phyloP scores from a whole-genome alignment of 305 asterid genomes.

The Plantago lanceolata region DNA sequence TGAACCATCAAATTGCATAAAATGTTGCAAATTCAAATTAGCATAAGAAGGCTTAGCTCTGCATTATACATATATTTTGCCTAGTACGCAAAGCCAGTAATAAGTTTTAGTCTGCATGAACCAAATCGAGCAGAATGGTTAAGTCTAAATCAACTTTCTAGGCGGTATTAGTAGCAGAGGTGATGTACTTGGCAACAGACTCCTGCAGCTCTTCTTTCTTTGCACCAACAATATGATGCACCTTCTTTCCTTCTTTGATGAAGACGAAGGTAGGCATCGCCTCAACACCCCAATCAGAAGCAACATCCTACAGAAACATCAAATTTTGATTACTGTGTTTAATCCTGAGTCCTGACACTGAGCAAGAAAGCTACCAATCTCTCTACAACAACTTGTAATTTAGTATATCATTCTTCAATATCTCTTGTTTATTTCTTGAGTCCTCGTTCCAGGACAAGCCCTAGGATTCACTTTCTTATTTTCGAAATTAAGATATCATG shows the following conservation, averaged over 20 bases:
- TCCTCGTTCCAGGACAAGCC: too few species aligned
- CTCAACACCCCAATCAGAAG: constrained; percentile 71
- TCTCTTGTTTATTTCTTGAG: too few species aligned
- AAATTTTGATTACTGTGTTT: neutral
- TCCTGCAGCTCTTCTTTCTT: constrained; percentile 83
- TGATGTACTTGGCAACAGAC: constrained; percentile 57
- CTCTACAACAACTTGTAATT: too few species aligned
- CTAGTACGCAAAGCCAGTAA: constrained; percentile 19
- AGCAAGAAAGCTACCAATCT: too few species aligned
- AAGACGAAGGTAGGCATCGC: constrained; percentile 92
- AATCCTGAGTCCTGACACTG: too few species aligned
- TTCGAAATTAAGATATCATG: neutral
- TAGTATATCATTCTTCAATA: too few species aligned
- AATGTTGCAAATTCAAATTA: neutral
- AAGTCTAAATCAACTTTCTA: constrained; percentile 2
- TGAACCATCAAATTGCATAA: neutral
- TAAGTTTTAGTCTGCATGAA: constrained; percentile 13
- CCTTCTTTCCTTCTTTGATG: constrained; percentile 61
- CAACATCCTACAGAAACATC: constrained; percentile 50
- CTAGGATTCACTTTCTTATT: too few species aligned
- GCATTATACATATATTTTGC: neutral
- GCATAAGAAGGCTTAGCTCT: too few species aligned
- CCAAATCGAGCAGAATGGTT: constrained; percentile 7
- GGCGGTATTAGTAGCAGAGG: constrained; percentile 25
- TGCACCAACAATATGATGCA: constrained; percentile 72